phyloP scores from a whole-genome alignment of 768 basidiomycete genomes.

The Russula sp. region DNA sequence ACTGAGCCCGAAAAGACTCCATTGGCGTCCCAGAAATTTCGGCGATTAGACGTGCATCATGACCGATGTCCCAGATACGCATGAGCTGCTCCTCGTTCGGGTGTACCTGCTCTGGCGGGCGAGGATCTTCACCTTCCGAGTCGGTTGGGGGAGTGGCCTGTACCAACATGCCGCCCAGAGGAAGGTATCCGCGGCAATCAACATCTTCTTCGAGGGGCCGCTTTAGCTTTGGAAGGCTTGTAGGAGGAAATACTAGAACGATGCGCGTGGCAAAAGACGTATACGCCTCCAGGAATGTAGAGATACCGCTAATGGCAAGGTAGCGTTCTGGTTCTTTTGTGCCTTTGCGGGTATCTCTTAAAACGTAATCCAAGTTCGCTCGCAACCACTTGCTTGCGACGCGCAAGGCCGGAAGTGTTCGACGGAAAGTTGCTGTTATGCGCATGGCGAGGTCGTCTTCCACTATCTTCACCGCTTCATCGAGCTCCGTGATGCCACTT shows the following conservation, averaged over 20 bases:
- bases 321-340: slow-evolving; percentile 22
- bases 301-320: slow-evolving; percentile 33
- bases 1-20: slow-evolving; percentile 14
- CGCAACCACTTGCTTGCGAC: slow-evolving; percentile 87
- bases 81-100: slow-evolving; percentile 96
- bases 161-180: slow-evolving; percentile 59
- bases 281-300: slow-evolving; percentile 70
- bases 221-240: slow-evolving; percentile 49
- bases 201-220: slow-evolving; percentile 83
- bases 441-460: slow-evolving; percentile 65
- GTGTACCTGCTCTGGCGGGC: slow-evolving; percentile 44
- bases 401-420: slow-evolving; percentile 81
- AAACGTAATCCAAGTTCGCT: slow-evolving; percentile 44
- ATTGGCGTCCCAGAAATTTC: slow-evolving; percentile 15
- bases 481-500: slow-evolving; percentile 58
- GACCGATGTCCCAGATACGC: slow-evolving; percentile 80
- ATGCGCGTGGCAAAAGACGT: slow-evolving; percentile 59
- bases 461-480: slow-evolving; percentile 47
- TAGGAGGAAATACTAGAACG: slow-evolving; percentile 59
- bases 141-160: slow-evolving; percentile 22
- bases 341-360: slow-evolving; percentile 18
- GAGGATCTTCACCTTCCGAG: slow-evolving; percentile 3
- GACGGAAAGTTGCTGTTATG: slow-evolving; percentile 81
- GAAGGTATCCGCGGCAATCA: slow-evolving; percentile 83
- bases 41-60: slow-evolving; percentile 57